Base-by-base conservation (phyloP, 495 filamentous ascomycete genomes). In the Hypoxylon cercidicola region DNA sequence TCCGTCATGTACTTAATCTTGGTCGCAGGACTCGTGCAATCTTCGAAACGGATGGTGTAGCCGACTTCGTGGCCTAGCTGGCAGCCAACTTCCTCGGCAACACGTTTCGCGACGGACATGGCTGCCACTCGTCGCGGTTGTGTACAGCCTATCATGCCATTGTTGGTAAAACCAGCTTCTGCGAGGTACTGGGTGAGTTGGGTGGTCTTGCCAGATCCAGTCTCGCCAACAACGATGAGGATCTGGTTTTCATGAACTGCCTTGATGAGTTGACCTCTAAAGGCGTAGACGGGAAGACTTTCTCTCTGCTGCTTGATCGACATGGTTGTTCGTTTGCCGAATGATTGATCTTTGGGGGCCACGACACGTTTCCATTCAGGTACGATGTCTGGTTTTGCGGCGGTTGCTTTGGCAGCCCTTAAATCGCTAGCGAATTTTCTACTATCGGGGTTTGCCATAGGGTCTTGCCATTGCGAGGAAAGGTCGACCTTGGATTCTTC, bases 1-100 rank as follows among this genome's bases (percentile, higher is more conserved):
- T 99, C 95, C 11, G 95, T 99, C 93, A 98, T 97, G 77, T 98
- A 99, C 78, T 98, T 98, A 80, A 99, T 97, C 73, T 88, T 89
- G 11, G 95, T 99, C 12, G 91, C 88, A 1, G 93, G 88, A 63
- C 88, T 90, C 0, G 95, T 97, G 70, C 88, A 90, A 70, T 99
- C 96, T 71, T 99, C 95, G 73, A 99, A 99, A 72, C 95, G 90
- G 72, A 99, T 97, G 0, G 93, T 97, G 69, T 98, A 99, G 41
- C 95, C 95, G 61, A 99, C 93, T 74, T 97, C 94, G 32, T 93
- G 85, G 28, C 96, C 96, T 0, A 99, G 82, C 53, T 87, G 81
- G 71, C 93, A 97, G 30, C 94, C 94, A 43, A 99, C 93, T 77
- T 99, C 95, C 72, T 99, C 95, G 0, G 94, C 87, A 15, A 99